Conservation (phyloP, 306 rosid genomes). For the Cyamopsis tetragonoloba region DNA sequence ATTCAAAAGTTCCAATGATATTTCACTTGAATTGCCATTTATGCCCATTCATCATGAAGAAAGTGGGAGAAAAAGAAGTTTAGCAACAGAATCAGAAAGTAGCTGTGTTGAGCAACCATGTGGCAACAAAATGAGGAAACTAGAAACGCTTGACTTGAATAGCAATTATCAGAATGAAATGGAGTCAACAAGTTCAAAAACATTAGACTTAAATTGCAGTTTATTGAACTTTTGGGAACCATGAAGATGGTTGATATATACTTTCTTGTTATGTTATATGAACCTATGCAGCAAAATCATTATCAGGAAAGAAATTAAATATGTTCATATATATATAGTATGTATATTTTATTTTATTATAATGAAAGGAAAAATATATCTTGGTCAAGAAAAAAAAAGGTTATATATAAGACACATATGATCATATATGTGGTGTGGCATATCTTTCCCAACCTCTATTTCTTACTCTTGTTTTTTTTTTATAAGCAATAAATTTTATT, state of each 20-base stretch:
- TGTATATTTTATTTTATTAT: constrained; percentile 46
- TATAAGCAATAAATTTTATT: too few relatives aligned
- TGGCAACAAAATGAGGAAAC: constrained; percentile 38
- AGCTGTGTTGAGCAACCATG: constrained; percentile 43
- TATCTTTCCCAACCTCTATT: background rate
- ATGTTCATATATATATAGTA: constrained; percentile 37
- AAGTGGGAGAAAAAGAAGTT: constrained; percentile 59
- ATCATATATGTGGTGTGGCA: constrained; percentile 30
- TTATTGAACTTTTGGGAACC: constrained; percentile 33
- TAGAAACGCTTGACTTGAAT: constrained; percentile 62
- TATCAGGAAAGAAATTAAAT: constrained; percentile 20
- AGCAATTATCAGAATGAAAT: constrained; percentile 52
- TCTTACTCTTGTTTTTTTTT: too few relatives aligned
- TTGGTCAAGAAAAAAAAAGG: constrained; percentile 33
- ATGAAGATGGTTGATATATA: constrained; percentile 29
- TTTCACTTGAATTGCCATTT: constrained; percentile 46
- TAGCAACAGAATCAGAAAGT: constrained; percentile 40
- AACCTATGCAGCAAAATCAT: constrained; percentile 29
- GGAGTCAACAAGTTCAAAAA: constrained; percentile 44
- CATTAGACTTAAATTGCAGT: constrained; percentile 57
- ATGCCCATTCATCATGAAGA: constrained; percentile 32
- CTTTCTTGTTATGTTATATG: constrained; percentile 22
- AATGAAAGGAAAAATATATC: constrained; percentile 39
- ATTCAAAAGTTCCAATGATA: constrained; percentile 22
- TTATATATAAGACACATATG: constrained; percentile 23